Evolutionary conservation across 2,329 filamentous ascomycete species (phyloP).

Genomic region (Penicillium oxalicum): DNA sequence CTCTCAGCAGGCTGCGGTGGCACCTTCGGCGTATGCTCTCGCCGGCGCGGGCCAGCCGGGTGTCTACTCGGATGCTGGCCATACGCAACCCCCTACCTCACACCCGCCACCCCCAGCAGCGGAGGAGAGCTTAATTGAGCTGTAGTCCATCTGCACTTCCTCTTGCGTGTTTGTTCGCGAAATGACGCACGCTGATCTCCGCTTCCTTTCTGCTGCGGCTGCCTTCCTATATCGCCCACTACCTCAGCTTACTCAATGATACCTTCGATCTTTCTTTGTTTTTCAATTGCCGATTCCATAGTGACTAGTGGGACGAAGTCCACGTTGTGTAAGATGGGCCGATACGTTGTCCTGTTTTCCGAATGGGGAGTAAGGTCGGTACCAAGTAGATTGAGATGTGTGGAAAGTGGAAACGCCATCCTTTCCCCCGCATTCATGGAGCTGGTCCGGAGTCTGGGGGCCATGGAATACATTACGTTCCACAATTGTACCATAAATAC

Average conservation of each 20-base stretch:
- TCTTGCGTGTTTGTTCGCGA: background rate
- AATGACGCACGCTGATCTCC: too few species aligned
- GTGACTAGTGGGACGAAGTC: background rate
- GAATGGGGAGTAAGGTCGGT: background rate
- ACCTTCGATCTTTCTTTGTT: slow-evolving; percentile 12
- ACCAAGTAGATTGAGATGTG: background rate
- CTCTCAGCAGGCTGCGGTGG: slow-evolving; percentile 10
- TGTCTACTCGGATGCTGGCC: slow-evolving; percentile 14
- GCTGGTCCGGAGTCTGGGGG: background rate
- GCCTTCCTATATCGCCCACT: background rate
- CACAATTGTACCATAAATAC: too few species aligned
- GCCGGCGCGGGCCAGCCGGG: slow-evolving; percentile 15
- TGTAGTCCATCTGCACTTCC: slow-evolving; percentile 14
- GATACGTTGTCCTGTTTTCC: background rate
- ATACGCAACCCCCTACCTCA: slow-evolving; percentile 10
- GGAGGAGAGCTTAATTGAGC: slow-evolving; percentile 23
- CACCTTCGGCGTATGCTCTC: slow-evolving; percentile 14
- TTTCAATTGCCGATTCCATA: background rate
- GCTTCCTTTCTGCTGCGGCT: background rate
- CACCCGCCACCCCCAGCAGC: slow-evolving; percentile 16
- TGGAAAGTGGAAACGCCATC: slow-evolving; percentile 1
- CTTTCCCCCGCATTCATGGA: background rate
- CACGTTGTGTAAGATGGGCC: too few species aligned
- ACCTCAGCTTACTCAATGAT: slow-evolving; percentile 13
- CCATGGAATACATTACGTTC: too few species aligned